phyloP scores from a whole-genome alignment of 495 filamentous ascomycete species.

The Trichoderma gamsii region DNA sequence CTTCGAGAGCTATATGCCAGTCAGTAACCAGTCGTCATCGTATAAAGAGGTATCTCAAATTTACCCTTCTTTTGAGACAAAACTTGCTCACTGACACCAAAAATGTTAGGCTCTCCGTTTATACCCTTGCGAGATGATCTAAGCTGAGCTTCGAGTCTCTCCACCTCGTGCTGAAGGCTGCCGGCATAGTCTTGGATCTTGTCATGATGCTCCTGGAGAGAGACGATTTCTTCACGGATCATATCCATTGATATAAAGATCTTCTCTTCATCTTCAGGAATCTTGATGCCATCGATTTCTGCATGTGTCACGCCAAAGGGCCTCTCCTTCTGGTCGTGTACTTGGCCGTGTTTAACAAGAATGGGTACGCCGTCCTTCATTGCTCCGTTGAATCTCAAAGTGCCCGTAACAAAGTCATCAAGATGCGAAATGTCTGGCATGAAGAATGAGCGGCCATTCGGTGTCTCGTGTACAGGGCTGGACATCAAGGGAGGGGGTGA shows the following conservation, averaged over 20 bases:
- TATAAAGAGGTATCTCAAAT: slow-evolving; percentile 13
- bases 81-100: slow-evolving; percentile 30
- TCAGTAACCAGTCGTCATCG: slow-evolving; percentile 11
- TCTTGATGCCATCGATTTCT: slow-evolving; percentile 32
- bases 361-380: slow-evolving; percentile 42
- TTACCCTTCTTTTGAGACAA: slow-evolving; percentile 27
- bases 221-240: slow-evolving; percentile 46
- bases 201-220: slow-evolving; percentile 45
- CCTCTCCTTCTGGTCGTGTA: slow-evolving; percentile 28
- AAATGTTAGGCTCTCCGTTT: background rate
- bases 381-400: slow-evolving; percentile 29
- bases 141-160: slow-evolving; percentile 37
- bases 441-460: slow-evolving; percentile 29
- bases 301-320: slow-evolving; percentile 30
- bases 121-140: slow-evolving; percentile 18
- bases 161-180: slow-evolving; percentile 41
- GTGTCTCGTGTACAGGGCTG: background rate
- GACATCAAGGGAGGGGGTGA: background rate
- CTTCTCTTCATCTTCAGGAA: slow-evolving; percentile 42
- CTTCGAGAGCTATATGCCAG: slow-evolving; percentile 30
- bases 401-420: slow-evolving; percentile 31
- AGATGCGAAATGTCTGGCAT: slow-evolving; percentile 30
- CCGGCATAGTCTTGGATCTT: slow-evolving; percentile 43
- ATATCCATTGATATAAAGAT: slow-evolving; percentile 50
- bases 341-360: slow-evolving; percentile 37